phyloP scores from a whole-genome alignment of 2,329 filamentous ascomycete genomes.

The Clonostachys byssicola region DNA sequence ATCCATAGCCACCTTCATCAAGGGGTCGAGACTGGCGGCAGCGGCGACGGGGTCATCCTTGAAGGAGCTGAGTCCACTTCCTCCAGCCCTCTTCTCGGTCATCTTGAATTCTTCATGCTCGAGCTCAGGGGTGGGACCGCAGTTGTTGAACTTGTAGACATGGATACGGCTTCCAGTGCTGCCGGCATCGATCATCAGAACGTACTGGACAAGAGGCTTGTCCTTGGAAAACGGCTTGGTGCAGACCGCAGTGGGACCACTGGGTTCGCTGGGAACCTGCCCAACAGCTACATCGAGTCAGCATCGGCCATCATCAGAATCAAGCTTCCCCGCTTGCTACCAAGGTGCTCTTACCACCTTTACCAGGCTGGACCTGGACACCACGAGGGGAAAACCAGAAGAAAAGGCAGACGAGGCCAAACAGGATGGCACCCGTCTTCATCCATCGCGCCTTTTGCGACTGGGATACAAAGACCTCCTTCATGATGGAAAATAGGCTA shows the following conservation, averaged over 20 bases:
- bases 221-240: slow-evolving; percentile 77
- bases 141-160: slow-evolving; percentile 99
- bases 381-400: slow-evolving; percentile 60
- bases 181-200: slow-evolving; percentile 97
- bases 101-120: slow-evolving; percentile 91
- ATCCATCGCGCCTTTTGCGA: slow-evolving; percentile 62
- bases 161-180: slow-evolving; percentile 98
- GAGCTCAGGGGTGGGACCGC: slow-evolving; percentile 88
- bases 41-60: slow-evolving; percentile 81
- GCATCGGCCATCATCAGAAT: slow-evolving; percentile 11
- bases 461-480: slow-evolving; percentile 57
- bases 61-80: slow-evolving; percentile 68
- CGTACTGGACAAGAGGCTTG: slow-evolving; percentile 95
- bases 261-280: slow-evolving; percentile 53
- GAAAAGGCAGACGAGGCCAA: slow-evolving; percentile 56
- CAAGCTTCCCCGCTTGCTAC: not conserved
- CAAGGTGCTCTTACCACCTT: too few species aligned
- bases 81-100: slow-evolving; percentile 83
- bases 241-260: slow-evolving; percentile 70
- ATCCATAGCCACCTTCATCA: slow-evolving; percentile 82
- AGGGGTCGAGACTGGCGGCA: slow-evolving; percentile 80
- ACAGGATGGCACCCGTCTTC: slow-evolving; percentile 59
- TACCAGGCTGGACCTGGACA: slow-evolving; percentile 38
- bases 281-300: slow-evolving; percentile 22
- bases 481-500: slow-evolving; percentile 49